phyloP scores from a whole-genome alignment of 2,329 filamentous ascomycete species.

The Xylariaceae sp. region DNA sequence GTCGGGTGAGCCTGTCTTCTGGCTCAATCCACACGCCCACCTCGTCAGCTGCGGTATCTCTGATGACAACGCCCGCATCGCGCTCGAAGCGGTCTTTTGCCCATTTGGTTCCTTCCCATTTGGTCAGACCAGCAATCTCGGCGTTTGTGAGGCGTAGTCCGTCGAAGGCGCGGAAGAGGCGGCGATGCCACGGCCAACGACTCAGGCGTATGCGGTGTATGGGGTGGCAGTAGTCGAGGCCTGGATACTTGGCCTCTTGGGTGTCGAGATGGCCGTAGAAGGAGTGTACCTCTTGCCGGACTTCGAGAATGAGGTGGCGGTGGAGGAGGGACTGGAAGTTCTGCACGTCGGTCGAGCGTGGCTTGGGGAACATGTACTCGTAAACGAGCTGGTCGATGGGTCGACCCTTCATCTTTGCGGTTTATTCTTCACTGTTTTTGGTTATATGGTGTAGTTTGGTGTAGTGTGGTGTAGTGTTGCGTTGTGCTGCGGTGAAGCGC shows the following conservation, averaged over 20 bases:
- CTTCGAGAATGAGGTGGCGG: conserved; percentile 69
- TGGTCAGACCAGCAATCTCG: conserved; percentile 69
- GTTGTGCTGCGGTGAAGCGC: too few relatives aligned
- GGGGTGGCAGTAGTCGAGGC: conserved; percentile 70
- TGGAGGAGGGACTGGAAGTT: conserved; percentile 68
- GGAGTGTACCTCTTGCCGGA: conserved; percentile 71
- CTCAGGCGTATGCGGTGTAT: conserved; percentile 75
- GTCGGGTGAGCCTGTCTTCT: conserved; percentile 30
- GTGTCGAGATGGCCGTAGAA: conserved; percentile 79
- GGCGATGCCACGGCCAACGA: conserved; percentile 71
- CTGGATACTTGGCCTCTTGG: conserved; percentile 76
- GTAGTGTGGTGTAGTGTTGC: too few relatives aligned
- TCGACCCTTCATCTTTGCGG: conserved; percentile 62
- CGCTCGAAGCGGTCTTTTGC: conserved; percentile 75
- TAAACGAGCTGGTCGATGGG: conserved; percentile 70
- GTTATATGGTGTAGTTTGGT: too few relatives aligned
- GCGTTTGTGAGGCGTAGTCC: conserved; percentile 60
- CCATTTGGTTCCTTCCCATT: conserved; percentile 82
- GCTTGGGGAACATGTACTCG: conserved; percentile 67
- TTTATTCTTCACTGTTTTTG: too few relatives aligned
- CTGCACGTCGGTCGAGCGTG: conserved; percentile 63
- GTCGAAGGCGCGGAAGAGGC: conserved; percentile 74
- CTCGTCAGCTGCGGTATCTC: conserved; percentile 67
- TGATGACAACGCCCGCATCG: conserved; percentile 66
- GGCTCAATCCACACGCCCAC: conserved; percentile 60